Base-by-base conservation (phyloP, 2,329 filamentous ascomycete species). In the Epicoccum nigrum region DNA sequence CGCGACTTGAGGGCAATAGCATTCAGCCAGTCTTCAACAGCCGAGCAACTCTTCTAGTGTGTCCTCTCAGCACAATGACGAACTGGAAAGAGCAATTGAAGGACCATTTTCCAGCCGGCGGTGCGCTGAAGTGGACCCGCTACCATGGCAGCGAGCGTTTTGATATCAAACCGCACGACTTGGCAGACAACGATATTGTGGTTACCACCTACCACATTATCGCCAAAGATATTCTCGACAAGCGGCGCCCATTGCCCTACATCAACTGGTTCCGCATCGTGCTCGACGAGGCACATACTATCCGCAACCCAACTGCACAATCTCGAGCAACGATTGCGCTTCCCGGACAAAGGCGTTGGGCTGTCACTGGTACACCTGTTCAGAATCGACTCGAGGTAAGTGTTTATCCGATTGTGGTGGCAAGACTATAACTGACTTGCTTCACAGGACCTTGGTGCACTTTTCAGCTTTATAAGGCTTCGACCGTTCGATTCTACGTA, bases 71-170 rank as follows among this genome's bases (percentile, higher is more conserved):
- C 65, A 94, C 93, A 0, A 86, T 97, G 51, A 87, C 88, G 20
- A 99, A 97, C 66, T 99, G 94, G 94, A 88, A 93, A 63, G 86
- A 92, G 60, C 94, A 99, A 73, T 90, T 97, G 55, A 88, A 88
- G 63, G 83, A 89, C 51, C 94, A 99, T 71, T 79, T 96, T 37
- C 80, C 82, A 41, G 79, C 83, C 0, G 81, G 79, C 0, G 56
- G 63, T 23, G 51, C 55, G 7, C 68, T 97, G 15, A 86, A 78
- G 1, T 90, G 85, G 65, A 90, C 94, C 68, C 84, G 94, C 46
- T 97, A 97, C 60, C 94, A 99, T 70, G 94, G 94, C 2, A 79
- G 85, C 0, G 87, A 85, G 60, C 85, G 94, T 6, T 88, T 86
- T 54, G 85, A 92, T 57, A 45, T 67, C 38, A 39, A 35, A 0